Conservation (phyloP, 495 filamentous ascomycete genomes). For the Penicillium cosmopolitanum region DNA sequence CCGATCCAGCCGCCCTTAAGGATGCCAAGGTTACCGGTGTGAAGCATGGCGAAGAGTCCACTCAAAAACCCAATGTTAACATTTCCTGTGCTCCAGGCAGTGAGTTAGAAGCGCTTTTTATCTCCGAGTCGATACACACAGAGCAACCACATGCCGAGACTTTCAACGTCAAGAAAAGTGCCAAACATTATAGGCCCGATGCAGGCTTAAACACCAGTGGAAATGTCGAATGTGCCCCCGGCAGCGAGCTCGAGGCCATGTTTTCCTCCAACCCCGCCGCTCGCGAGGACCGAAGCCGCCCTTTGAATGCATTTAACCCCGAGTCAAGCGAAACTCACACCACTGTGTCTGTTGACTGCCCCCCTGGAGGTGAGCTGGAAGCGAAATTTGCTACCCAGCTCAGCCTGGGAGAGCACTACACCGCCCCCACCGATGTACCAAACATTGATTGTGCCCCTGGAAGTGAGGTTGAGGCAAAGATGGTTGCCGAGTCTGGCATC, state of each 20-base stretch:
- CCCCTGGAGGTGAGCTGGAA: conserved; percentile 18
- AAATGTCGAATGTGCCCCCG: conserved; percentile 21
- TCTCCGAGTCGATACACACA: conserved; percentile 10
- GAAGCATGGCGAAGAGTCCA: not conserved
- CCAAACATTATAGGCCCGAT: conserved; percentile 2
- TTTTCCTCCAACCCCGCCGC: conserved; percentile 14
- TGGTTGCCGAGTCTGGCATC: conserved; percentile 3
- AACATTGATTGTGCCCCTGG: conserved; percentile 16
- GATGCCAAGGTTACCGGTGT: not conserved
- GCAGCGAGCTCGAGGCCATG: conserved; percentile 24
- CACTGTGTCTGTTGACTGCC: conserved; percentile 14
- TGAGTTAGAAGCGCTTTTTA: conserved; percentile 15
- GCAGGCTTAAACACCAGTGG: not conserved
- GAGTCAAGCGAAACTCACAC: not conserved
- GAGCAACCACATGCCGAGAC: conserved; percentile 5
- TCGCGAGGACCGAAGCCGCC: conserved; percentile 3
- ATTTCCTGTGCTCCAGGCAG: conserved; percentile 9
- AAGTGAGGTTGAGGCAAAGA: conserved; percentile 20
- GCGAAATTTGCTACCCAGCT: conserved; percentile 13
- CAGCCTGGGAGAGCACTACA: not conserved
- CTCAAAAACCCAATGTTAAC: conserved; percentile 10
- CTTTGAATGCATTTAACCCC: not conserved
- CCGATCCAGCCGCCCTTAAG: not conserved
- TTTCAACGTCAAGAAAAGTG: not conserved
- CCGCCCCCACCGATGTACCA: not conserved